Evolutionary conservation across 768 basidiomycete genomes (phyloP), one percentile per base, ranked within the genome.

Genomic region (Suillus fuscotomentosus): DNA sequence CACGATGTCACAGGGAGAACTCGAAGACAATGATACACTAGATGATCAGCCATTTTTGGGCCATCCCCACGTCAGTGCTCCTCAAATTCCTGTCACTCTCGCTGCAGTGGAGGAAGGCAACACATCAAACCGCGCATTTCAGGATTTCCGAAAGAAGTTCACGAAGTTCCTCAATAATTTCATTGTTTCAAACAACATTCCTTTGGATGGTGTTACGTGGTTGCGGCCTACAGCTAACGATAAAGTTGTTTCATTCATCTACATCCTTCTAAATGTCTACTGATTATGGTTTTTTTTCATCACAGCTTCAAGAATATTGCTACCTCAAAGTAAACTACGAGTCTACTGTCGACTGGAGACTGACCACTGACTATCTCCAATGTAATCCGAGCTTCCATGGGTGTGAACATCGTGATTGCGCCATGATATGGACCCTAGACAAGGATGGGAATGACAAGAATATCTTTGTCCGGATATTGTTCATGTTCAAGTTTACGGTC

Each of bases 361-460:
- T 66, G 13, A 66, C 68, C 10, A 68, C 66, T 1, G 70, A 80
- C 63, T 70, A 72, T 41, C 65, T 80, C 6, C 67, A 70, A 15
- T 74, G 72, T 63, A 77, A 72, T 53, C 74, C 74, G n/a, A 59
- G 61, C 1, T 80, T 78, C 64, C 68, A 74, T 57, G 50, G 69
- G 11, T 2, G 70, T 3, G 27, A 72, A 22, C 72, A 68, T 3
- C 74, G 70, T 63, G 72, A 76, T 62, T 73, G 41, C 62, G 69
- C 78, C 17, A 63, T 79, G 42, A 48, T 77, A 36, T 20, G 73
- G 14, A 51, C 24, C 7, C 50, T 51, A 27, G 42, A 61, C 60
- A 24, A 51, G 22, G 42, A 61, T 3, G 24, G 47, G 27, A 47
- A 3, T 3, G 31, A 24, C 42, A 61, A 61, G 48, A 3, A 17